Conservation (phyloP, 2,329 filamentous ascomycete genomes). For the Escovopsis sp. region DNA sequence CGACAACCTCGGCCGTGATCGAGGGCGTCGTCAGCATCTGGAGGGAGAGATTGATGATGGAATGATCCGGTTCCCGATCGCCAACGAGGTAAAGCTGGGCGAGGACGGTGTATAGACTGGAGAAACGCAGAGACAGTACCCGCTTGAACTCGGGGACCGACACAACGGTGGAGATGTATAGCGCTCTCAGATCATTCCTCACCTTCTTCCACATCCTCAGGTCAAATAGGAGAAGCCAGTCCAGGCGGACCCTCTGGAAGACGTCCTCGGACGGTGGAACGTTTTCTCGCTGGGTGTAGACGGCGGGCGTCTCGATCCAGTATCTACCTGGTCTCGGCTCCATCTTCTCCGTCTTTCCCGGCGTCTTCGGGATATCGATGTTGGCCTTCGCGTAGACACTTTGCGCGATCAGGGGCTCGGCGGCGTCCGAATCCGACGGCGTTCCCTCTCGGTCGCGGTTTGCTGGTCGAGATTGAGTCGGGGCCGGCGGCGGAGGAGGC, state of each 20-base stretch:
- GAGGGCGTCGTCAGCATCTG: slow-evolving; percentile 96
- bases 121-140: slow-evolving; percentile 81
- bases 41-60: slow-evolving; percentile 91
- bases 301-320: slow-evolving; percentile 70
- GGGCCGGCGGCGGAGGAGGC: slow-evolving; percentile 47
- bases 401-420: slow-evolving; percentile 48
- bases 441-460: slow-evolving; percentile 46
- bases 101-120: slow-evolving; percentile 82
- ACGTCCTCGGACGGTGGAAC: slow-evolving; percentile 70
- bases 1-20: slow-evolving; percentile 89
- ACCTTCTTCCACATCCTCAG: slow-evolving; percentile 93
- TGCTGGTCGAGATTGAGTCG: slow-evolving; percentile 13
- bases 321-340: slow-evolving; percentile 58
- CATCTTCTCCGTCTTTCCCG: slow-evolving; percentile 34
- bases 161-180: slow-evolving; percentile 94
- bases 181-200: slow-evolving; percentile 73
- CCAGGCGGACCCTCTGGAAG: slow-evolving; percentile 74
- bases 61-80: slow-evolving; percentile 92
- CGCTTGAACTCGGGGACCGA: slow-evolving; percentile 94
- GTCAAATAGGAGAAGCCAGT: slow-evolving; percentile 92
- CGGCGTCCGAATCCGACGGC: slow-evolving; percentile 57
- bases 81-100: slow-evolving; percentile 93
- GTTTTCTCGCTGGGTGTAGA: slow-evolving; percentile 47
- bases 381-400: slow-evolving; percentile 49
- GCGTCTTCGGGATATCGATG: slow-evolving; percentile 70